A percentile compares a stretch with the other conserved stretches of the same genome.
These are phyloP conservation scores for Xylariaceae sp. DNA, from an alignment of 2,329 filamentous ascomycete species.

Conservation along the genomic window DNA sequence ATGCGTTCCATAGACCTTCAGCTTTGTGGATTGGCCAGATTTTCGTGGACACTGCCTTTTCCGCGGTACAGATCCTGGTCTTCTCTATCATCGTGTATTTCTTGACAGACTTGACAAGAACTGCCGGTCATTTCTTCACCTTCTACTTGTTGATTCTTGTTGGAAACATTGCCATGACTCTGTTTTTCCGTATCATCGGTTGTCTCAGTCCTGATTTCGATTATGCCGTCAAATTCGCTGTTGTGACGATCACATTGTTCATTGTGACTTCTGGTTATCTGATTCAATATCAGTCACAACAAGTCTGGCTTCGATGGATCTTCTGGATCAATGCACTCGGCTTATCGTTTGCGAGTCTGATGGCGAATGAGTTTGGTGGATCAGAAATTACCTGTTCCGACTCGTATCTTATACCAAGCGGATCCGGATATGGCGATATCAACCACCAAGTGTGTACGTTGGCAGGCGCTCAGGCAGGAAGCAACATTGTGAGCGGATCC, in stretches of 20 bases:
- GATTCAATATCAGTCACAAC: slow-evolving; percentile 73
- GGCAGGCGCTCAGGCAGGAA: slow-evolving; percentile 66
- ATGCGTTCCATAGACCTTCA: slow-evolving; percentile 78
- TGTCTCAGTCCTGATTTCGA: slow-evolving; percentile 79
- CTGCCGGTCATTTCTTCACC: slow-evolving; percentile 74
- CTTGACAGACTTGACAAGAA: slow-evolving; percentile 67
- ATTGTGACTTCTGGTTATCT: slow-evolving; percentile 79
- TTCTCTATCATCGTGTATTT: slow-evolving; percentile 79
- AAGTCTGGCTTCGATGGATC: slow-evolving; percentile 78
- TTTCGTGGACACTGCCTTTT: slow-evolving; percentile 72
- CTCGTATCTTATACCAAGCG: slow-evolving; percentile 68
- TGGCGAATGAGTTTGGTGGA: slow-evolving; percentile 81
- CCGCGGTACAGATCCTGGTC: slow-evolving; percentile 65
- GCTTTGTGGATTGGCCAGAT: slow-evolving; percentile 84
- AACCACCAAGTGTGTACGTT: slow-evolving; percentile 79
- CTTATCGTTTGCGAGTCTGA: slow-evolving; percentile 72
- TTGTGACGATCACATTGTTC: slow-evolving; percentile 77
- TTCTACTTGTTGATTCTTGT: slow-evolving; percentile 70
- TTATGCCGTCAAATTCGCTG: slow-evolving; percentile 79
- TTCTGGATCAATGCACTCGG: slow-evolving; percentile 75
- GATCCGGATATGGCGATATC: slow-evolving; percentile 67
- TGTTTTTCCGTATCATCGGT: slow-evolving; percentile 74
- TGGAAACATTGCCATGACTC: slow-evolving; percentile 69
- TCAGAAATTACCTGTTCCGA: slow-evolving; percentile 67
- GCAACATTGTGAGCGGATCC: slow-evolving; percentile 59